These are phyloP conservation scores for Salvia rosmarinus DNA, from an alignment of 257 asterid genomes.

Conservation along the genomic window DNA sequence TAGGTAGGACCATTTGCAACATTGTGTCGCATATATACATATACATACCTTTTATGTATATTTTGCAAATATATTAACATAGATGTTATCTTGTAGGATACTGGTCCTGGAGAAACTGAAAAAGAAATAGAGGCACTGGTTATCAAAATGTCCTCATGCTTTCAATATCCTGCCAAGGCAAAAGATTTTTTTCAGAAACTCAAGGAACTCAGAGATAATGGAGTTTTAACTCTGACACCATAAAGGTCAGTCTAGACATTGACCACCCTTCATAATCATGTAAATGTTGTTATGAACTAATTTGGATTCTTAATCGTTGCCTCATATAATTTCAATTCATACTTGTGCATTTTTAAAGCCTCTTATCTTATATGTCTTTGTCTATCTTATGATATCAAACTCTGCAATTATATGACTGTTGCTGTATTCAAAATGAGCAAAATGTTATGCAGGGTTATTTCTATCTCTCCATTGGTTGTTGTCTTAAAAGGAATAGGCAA, in stretches of 20 bases:
- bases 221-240: conserved; percentile 45
- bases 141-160: conserved; percentile 66
- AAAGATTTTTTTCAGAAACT: conserved; percentile 63
- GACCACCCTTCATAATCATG: conserved; percentile 24
- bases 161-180: conserved; percentile 72
- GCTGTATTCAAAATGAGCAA: no score
- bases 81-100: conserved; percentile 50
- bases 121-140: conserved; percentile 52
- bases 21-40: conserved; percentile 21
- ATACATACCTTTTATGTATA: neutral
- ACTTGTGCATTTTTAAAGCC: no score
- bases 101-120: conserved; percentile 49
- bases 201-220: conserved; percentile 46
- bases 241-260: conserved; percentile 48
- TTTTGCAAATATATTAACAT: neutral
- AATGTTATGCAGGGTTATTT: no score
- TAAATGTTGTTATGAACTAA: conserved; percentile 24
- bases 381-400: no score
- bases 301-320: no score
- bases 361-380: no score
- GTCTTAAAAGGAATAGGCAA: no score
- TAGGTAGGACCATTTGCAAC: conserved; percentile 22
- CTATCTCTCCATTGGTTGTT: no score
- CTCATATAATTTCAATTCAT: no score
- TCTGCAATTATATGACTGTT: no score